phyloP scores from a whole-genome alignment of 148 eudicot species.

The Amaranthus hypochondriacus region DNA sequence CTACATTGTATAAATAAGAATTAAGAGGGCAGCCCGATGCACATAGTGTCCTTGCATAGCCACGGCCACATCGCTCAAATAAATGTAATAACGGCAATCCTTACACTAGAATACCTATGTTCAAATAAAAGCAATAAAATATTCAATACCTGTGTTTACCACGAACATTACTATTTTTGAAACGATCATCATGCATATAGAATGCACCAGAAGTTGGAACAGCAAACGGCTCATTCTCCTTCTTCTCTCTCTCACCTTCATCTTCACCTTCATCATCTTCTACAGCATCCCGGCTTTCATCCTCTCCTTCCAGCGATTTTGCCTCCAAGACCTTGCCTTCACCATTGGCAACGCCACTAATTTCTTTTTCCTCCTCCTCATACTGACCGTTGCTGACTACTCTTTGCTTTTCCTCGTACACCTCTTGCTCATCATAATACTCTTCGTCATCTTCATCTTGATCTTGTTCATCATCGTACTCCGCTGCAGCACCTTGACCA shows the following conservation, averaged over 20 bases:
- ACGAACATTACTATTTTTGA: constrained; percentile 47
- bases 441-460: constrained; percentile 20
- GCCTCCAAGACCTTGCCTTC: constrained; percentile 2
- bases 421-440: constrained; percentile 31
- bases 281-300: constrained; percentile 16
- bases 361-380: constrained; percentile 12
- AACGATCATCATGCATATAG: constrained; percentile 97
- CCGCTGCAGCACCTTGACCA: constrained; percentile 66
- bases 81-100: too few relatives aligned
- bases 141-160: constrained; percentile 71
- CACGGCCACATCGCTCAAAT: too few relatives aligned
- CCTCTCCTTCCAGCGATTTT: constrained; percentile 1
- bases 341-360: neutral
- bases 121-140: too few relatives aligned
- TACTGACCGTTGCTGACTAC: constrained; percentile 13
- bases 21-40: neutral
- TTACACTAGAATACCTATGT: too few relatives aligned
- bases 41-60: too few relatives aligned
- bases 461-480: constrained; percentile 49
- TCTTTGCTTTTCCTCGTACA: constrained; percentile 26
- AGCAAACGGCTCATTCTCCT: constrained; percentile 81
- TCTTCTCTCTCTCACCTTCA: constrained; percentile 35
- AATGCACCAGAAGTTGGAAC: constrained; percentile 96
- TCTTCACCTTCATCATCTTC: constrained; percentile 26
- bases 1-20: neutral